Conservation (phyloP, 805 yeast species). For the Kluyveromyces starmeri region DNA sequence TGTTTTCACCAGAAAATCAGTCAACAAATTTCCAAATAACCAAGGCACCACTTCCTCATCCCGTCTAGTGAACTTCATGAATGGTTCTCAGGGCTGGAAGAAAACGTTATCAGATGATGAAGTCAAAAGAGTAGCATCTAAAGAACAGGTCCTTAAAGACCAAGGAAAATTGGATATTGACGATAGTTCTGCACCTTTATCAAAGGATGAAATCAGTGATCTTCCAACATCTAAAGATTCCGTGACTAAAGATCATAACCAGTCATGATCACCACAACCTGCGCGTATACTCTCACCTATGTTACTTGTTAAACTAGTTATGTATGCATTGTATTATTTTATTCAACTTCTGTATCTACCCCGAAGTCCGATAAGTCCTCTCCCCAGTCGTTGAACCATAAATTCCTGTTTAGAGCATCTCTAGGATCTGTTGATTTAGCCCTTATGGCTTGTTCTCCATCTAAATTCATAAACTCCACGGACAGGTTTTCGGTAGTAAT, state of each 20-base stretch:
- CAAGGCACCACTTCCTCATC: constrained; percentile 24
- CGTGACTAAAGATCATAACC: no score
- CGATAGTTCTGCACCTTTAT: background rate
- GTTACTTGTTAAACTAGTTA: no score
- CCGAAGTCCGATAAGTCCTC: constrained; percentile 80
- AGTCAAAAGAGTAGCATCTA: constrained; percentile 20
- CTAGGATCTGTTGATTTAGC: constrained; percentile 30
- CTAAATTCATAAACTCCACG: constrained; percentile 13
- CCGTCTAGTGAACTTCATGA: constrained; percentile 34
- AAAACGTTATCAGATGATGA: constrained; percentile 36
- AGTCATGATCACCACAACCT: no score
- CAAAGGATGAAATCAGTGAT: constrained; percentile 7
- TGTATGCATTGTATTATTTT: constrained; percentile 25
- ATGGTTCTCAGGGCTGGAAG: constrained; percentile 52
- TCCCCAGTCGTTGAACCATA: constrained; percentile 77
- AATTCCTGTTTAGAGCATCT: constrained; percentile 31
- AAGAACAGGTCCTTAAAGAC: constrained; percentile 14
- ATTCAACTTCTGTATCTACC: constrained; percentile 66
- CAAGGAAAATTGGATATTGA: constrained; percentile 13
- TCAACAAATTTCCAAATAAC: constrained; percentile 33
- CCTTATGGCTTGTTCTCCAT: constrained; percentile 28
- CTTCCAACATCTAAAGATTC: constrained; percentile 7
- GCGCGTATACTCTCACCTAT: no score
- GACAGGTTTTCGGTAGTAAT: constrained; percentile 22
- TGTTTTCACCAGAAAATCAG: constrained; percentile 57